Base-by-base conservation (phyloP, 768 basidiomycete genomes). In the Leccinum longicurvipes region DNA sequence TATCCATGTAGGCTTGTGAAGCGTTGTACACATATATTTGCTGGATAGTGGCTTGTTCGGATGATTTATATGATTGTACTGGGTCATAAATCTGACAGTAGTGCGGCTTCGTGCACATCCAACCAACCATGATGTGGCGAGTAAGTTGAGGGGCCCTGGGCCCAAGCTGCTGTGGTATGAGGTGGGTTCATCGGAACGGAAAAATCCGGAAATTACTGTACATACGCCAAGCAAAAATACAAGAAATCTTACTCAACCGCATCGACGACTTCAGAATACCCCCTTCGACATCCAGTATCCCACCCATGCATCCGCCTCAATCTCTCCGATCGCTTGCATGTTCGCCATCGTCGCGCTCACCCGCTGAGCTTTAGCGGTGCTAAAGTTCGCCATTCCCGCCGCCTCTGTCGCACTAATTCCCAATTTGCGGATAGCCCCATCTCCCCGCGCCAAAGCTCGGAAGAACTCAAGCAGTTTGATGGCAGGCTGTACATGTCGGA, bases 391-490 rank as follows among this genome's bases (percentile, higher is more conserved):
- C 58, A 68, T 57, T 3, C 67, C 68, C 0, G 36, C 68, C 1
- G 58, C 61, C 42, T 70, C 68, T 5, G 53, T 50, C 5, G 15
- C 3, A 15, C 9, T 31, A 1, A 17, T 5, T 1, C 42, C 54
- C 0, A 5, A 1, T 0, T 7, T 14, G n/a, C 59, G 56, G 5
- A 47, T 28, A 2, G 50, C 54, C 9, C 50, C 19, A 31, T 74
- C 67, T 8, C 57, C 63, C 0, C 28, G 41, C 3, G 67, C 50
- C 52, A 71, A 53, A 17, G 19, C 34, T 7, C 67, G 70, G 62
- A 73, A 71, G 55, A 70, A 74, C 31, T 68, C 67, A n/a, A 75
- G 60, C 1, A 75, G 44, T 53, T 75, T 73, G 51, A 73, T 63
- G 1, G 66, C 73, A 28, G 74, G 74, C 73, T 74, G 3, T 14